Evolutionary conservation across 2,329 filamentous ascomycete species (phyloP).

Genomic region (Cordyceps militaris): DNA sequence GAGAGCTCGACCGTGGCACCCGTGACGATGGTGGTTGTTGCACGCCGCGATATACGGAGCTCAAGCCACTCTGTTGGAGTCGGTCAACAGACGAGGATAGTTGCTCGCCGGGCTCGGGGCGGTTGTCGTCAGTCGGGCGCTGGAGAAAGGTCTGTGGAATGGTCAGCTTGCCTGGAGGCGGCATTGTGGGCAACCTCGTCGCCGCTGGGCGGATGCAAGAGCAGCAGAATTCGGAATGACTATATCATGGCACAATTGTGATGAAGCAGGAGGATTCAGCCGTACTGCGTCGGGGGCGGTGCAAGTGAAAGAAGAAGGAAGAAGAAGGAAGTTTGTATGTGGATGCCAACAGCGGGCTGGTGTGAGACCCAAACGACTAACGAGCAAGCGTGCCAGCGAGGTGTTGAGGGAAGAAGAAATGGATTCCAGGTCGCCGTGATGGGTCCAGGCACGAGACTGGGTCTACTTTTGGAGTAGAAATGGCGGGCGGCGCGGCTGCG

Average conservation of each 20-base stretch:
- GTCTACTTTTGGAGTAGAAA: constrained; percentile 4
- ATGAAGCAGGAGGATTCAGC: not conserved
- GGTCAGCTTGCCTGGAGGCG: constrained; percentile 7
- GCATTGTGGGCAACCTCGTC: constrained; percentile 9
- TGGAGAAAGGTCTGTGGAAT: constrained; percentile 7
- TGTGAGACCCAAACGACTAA: not conserved
- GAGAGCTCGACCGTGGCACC: constrained; percentile 8
- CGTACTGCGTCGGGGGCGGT: not conserved
- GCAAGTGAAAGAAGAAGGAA: not conserved
- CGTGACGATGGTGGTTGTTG: not conserved
- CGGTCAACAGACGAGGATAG: constrained; percentile 6
- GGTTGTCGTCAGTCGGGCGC: not conserved
- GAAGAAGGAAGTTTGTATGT: not conserved
- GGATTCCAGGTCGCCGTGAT: constrained; percentile 1
- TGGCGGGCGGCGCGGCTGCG: constrained; percentile 8
- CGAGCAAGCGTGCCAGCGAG: not conserved
- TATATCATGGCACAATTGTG: constrained; percentile 2
- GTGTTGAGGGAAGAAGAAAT: not conserved
- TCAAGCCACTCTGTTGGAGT: not conserved
- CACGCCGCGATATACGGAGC: constrained; percentile 3
- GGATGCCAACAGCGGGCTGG: not conserved
- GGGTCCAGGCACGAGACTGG: constrained; percentile 11
- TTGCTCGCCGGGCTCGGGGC: not conserved
- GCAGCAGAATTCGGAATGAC: not conserved
- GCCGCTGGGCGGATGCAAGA: constrained; percentile 2